Conservation (phyloP, 257 asterid species). For the Nicotiana benthamiana region DNA sequence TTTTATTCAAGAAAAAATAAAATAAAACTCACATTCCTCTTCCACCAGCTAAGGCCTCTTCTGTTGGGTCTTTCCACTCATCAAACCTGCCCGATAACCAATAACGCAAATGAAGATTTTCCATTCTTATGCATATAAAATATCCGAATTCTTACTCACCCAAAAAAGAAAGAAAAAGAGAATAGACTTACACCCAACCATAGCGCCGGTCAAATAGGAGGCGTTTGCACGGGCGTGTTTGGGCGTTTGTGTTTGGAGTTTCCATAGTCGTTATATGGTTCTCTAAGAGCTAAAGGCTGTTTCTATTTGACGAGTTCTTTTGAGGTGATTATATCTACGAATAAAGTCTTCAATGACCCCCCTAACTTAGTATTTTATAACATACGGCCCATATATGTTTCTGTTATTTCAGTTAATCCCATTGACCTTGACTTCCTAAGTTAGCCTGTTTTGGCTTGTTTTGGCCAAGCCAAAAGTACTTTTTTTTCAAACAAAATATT, state of each 20-base stretch:
- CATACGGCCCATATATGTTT: not conserved
- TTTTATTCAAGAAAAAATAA: not conserved
- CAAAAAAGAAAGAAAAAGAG: not conserved
- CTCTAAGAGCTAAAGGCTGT: not conserved
- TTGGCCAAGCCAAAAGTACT: no score
- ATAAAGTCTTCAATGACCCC: not conserved
- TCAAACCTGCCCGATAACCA: conserved; percentile 30
- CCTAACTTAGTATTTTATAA: not conserved
- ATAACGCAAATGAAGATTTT: not conserved
- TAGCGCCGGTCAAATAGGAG: conserved; percentile 68
- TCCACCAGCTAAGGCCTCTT: conserved; percentile 65
- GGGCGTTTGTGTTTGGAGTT: not conserved
- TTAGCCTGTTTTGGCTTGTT: no score
- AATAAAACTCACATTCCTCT: conserved; percentile 47
- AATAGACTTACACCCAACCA: conserved; percentile 58
- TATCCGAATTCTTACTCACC: not conserved
- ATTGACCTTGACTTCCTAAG: no score
- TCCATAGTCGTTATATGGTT: no score
- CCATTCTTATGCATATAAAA: not conserved
- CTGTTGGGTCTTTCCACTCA: conserved; percentile 59
- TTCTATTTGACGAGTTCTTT: no score
- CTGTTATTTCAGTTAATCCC: not conserved
- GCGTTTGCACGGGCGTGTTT: conserved; percentile 37
- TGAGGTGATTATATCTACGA: not conserved
- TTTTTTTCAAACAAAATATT: no score